Evolutionary conservation across 345 rosid genomes (phyloP), one percentile per base, ranked within the genome.

Genomic region (Bruguiera parviflora): DNA sequence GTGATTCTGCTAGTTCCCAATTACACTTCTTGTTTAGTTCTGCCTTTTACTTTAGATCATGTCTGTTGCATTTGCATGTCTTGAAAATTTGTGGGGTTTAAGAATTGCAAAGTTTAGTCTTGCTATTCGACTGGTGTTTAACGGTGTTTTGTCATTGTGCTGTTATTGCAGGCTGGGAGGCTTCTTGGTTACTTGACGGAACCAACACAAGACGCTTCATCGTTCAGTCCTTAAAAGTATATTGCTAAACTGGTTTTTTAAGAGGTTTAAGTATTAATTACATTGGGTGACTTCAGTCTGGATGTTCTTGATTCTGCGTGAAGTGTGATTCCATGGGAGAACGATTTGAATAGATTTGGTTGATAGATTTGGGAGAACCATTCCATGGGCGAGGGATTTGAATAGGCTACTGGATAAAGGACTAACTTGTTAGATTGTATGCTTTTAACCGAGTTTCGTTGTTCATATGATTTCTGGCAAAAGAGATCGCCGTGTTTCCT

Each of bases 81-180:
- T 33, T 33, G 37, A 33, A 7, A 33, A 33, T 33, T 33, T 33
- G 37, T 33, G 37, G 37, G 37, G 37, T 33, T 33, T 33, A 33
- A 33, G 37, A 33, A 7, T 7, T 33, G 10, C 9, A 33, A 33
- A 33, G 37, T 33, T 33, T 1, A 33, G 10, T 33, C 9, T 0
- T 19, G 16, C 52, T 10, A 6, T 19, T 31, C 32, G 62, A 31
- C 13, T 29, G 27, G n/a, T 60, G 32, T 9, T 53, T 43, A 43
- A 43, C 4, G 37, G 47, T 51, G 47, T n/a, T 68, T 53, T 28
- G 32, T 49, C 10, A 33, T 63, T 21, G 39, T 61, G 63, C 43
- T 61, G 69, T 46, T 29, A 78, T 56, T 56, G 84, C 89, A 95
- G 99, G 99, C 99, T 47, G 99, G 88, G 79, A 92, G 79, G n/a